Evolutionary conservation across 805 yeast genomes (phyloP), one percentile per base, ranked within the genome.

Genomic region (Phaffomyces opuntiae): DNA sequence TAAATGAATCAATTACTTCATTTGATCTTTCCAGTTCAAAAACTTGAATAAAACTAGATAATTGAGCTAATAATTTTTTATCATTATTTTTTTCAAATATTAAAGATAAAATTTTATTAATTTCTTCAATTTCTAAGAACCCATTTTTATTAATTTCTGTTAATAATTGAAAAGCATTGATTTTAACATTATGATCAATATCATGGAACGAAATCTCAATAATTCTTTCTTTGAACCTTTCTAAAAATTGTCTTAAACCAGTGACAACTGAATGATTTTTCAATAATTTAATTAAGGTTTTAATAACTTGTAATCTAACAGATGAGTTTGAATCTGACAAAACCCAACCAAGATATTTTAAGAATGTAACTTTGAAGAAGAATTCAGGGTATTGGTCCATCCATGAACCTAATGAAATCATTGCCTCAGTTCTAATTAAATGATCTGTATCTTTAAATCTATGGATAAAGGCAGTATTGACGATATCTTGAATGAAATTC

Each of bases 301-400:
- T 77, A 25, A 84, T 58, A 2, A 80, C 89, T 53, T 85, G 88
- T 9, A 70, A 59, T 53, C 95, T 73, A 1, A 87, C 95, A 4
- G 59, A 50, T 11, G 74, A 62, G 14, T 76, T 73, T 3, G 78
- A 68, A 57, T 89, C 96, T n/a, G 90, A 80, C 37, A 90, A 66
- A 32, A 87, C 68, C 95, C 95, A 85, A 5, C 96, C 96, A 56
- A 85, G 73, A 61, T 85, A 87, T 50, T 89, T 75, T 51, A 88
- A 69, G 56, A 80, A 87, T 1, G 81, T 68, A 12, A 83, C 80
- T 49, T 79, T 84, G 51, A 84, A 74, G 55, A 85, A 88, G 44
- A 71, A 66, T 47, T 83, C 89, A 0, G 96, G 95, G 49, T 75
- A 75, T 7, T 66, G 58, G n/a, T 74, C 70, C 65, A 87, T 84